Conservation (phyloP, 371 early-diverging fungal genomes). For the Rhizopus microsporus region DNA sequence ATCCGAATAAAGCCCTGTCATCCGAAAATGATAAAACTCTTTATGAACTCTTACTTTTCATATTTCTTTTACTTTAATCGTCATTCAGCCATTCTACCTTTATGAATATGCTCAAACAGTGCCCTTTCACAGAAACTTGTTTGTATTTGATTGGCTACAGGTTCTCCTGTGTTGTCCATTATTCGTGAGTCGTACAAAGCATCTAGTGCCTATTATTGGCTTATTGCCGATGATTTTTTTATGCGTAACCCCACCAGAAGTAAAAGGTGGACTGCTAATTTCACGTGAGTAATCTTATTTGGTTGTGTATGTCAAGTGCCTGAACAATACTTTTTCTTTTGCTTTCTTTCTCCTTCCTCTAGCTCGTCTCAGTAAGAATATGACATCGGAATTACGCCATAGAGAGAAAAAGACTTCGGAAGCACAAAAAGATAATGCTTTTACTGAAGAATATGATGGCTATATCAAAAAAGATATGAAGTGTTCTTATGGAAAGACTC, state of each 20-base stretch:
- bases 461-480: conserved; percentile 35
- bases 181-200: conserved; percentile 8
- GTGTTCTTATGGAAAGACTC: conserved; percentile 60
- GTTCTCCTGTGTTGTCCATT: neutral
- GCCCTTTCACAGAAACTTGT: conserved; percentile 21
- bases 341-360: conserved; percentile 15
- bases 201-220: conserved; percentile 2
- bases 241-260: conserved; percentile 9
- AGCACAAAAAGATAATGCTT: conserved; percentile 13
- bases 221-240: neutral
- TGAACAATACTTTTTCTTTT: conserved; percentile 4
- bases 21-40: too few relatives aligned
- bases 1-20: too few relatives aligned
- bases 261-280: conserved; percentile 26
- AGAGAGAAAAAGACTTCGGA: conserved; percentile 15
- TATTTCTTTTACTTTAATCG: too few relatives aligned
- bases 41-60: too few relatives aligned
- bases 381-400: conserved; percentile 35
- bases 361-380: conserved; percentile 13
- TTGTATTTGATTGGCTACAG: conserved; percentile 24
- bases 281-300: conserved; percentile 21
- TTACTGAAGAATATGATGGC: conserved; percentile 21
- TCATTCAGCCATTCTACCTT: too few relatives aligned
- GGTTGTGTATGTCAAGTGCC: neutral
- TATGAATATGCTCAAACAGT: too few relatives aligned